Evolutionary conservation across 2,329 filamentous ascomycete species (phyloP), one percentile per base, ranked within the genome.

Genomic region (Ambrosiella cleistominuta): DNA sequence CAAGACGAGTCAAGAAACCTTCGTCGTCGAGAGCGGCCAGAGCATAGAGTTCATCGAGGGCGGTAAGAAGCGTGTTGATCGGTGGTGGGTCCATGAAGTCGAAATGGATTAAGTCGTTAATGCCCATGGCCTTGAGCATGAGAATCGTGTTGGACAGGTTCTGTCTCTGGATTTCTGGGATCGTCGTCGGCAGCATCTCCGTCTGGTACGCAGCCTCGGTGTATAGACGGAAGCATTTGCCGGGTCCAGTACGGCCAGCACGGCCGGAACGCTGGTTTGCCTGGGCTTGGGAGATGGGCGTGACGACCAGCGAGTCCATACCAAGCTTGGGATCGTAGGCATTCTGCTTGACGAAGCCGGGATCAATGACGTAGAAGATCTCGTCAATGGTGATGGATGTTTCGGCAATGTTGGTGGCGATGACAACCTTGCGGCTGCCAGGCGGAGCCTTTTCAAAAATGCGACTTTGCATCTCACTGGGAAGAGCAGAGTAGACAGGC

Each of bases 61-160:
- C 93, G 54, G 89, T 95, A 62, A 98, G 78, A 88, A 97, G 96
- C 11, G 93, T 97, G 66, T 97, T 96, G 37, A 93, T 93, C 0
- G 93, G 93, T 0, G 93, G 93, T 0, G 93, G 90, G 66, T 98
- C 93, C 91, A 98, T 97, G 66, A 98, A 98, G 70, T 97, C 91
- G 66, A 98, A 98, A 67, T 95, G 89, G 11, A 98, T 77, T 1
- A 98, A 75, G 67, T 98, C 93, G 66, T 98, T 97, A 70, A 98
- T 97, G 2, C 94, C 93, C 89, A 98, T 97, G 0, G 93, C 93
- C 68, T 98, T 98, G 55, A 98, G 79, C 86, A 96, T 95, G 52
- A 98, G 77, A 68, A 98, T 97, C 0, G 91, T 96, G 64, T 86
- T 83, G 0, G 88, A 86, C 57, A 98, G 68, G 65, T 98, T 98